Evolutionary conservation across 352 stramenopile species (phyloP), one percentile per base, ranked within the genome.

Genomic region (Pythium angustatum): DNA sequence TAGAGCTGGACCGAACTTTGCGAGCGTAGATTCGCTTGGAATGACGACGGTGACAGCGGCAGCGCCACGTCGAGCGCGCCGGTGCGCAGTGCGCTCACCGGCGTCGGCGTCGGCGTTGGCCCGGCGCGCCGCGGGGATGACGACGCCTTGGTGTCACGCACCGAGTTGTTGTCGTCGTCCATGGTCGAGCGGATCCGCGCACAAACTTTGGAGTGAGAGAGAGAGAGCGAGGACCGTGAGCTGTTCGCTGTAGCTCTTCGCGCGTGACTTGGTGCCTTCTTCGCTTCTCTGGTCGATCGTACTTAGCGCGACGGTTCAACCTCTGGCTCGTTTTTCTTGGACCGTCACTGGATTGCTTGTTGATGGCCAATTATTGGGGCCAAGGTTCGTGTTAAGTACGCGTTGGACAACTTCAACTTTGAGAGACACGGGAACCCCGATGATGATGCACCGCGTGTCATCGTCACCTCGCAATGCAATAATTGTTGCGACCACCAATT

Each of bases 1-100:
- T 93, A 84, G 40, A 96, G 79, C 62, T 94, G 83, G 66, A 96
- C 82, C 1, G 85, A 92, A 73, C 81, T 92, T 62, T 90, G 85
- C 49, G 84, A 93, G 58, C 85, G 85, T 52, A 79, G 64, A 26
- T 66, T 69, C 33, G 59, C 34, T 47, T 72, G 67, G 34, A 71
- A 70, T 7, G 68, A 63, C 27, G 62, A 56, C 21, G 54, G 61
- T 33, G 61, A 68, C 53, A 60, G 41, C 36, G 53, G 52, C 34
- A 41, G 28, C 51, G 52, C 11, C 22, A 40, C 17, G 36, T 21
- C 44, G 28, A 26, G 34, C 34, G n/a, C n/a, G n/a, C n/a, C n/a
- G n/a, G n/a, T n/a, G n/a, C n/a, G n/a, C n/a, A n/a, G n/a, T n/a
- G n/a, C n/a, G n/a, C n/a, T n/a, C n/a, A n/a, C n/a, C n/a, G n/a